Evolutionary conservation across 169 alveolate species (phyloP).

Genomic region (Plasmodium blacklocki): DNA sequence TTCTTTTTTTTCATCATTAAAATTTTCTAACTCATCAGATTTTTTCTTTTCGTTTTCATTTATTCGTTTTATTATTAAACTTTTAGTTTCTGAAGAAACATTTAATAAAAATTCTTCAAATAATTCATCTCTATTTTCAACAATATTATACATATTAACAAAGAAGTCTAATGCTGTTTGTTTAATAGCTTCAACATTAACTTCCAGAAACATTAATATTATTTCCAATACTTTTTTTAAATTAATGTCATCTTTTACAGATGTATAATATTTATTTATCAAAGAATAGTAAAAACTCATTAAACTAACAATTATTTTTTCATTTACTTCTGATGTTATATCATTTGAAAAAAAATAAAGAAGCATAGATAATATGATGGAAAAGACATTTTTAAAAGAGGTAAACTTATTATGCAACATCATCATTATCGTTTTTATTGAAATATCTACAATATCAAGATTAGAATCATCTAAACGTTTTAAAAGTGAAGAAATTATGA

Average conservation of each 20-base stretch:
- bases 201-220: constrained; percentile 64
- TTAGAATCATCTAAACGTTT: constrained; percentile 74
- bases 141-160: constrained; percentile 67
- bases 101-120: constrained; percentile 72
- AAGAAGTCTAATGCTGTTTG: constrained; percentile 73
- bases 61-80: constrained; percentile 64
- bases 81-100: constrained; percentile 61
- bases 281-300: constrained; percentile 75
- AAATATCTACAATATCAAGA: constrained; percentile 69
- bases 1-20: constrained; percentile 16
- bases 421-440: constrained; percentile 75
- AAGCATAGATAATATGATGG: constrained; percentile 70
- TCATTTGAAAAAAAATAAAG: constrained; percentile 62
- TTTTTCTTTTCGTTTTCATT: constrained; percentile 70
- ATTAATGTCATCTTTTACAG: constrained; percentile 72
- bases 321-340: constrained; percentile 60
- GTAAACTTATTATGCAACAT: constrained; percentile 70
- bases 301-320: constrained; percentile 74
- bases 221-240: constrained; percentile 71
- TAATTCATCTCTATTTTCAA: constrained; percentile 53
- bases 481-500: constrained; percentile 71
- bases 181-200: constrained; percentile 56
- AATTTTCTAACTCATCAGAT: constrained; percentile 13
- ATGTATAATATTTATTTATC: constrained; percentile 66
- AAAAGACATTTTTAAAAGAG: constrained; percentile 65